Base-by-base conservation (phyloP, 805 yeast species). In the Wickerhamiella occidentalis region DNA sequence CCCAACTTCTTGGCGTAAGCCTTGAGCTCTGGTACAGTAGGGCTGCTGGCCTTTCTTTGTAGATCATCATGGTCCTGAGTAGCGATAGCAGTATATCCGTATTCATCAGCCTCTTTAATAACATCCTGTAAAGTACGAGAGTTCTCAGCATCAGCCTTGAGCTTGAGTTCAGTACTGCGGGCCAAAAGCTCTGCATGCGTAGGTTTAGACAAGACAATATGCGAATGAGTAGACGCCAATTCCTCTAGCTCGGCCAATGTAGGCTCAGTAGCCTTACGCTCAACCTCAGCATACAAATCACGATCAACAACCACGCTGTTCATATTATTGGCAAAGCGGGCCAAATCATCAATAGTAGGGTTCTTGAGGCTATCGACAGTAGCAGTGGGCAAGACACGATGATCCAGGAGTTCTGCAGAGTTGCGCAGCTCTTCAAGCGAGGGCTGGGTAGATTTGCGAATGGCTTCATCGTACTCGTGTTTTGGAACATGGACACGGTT, bases 211-310 rank as follows among this genome's bases (percentile, higher is more conserved):
- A 19, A 37, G 1, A 43, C 30, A 19, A 21, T 21, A 17, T 41
- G 45, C 1, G 56, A 56, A 28, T 53, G 54, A 1, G 55, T 53
- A 11, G 64, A 49, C 2, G 61, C 55, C 26, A 56, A 56, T 17
- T 52, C 26, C 3, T 18, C 19, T 28, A 56, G 38, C 6, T 56
- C 52, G 59, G 84, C 92, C 3, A 84, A 87, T 8, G 71, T 59
- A 74, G 85, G 68, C 1, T 71, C 66, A 4, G 22, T 41, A 23
- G 33, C 30, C 13, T 25, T 41, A n/a, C 45, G 45, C 21, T 41
- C 26, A 6, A 41, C 9, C 37, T 46, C 40, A 9, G 36, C 36
- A 26, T 17, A 15, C n/a, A 19, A 43, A 5, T 46, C 49, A n/a
- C 18, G 33, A n/a, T 40, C 28, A 26, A 46, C 36, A 25, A 46